phyloP scores from a whole-genome alignment of 2,329 filamentous ascomycete species.

The Calonectria hongkongensis region DNA sequence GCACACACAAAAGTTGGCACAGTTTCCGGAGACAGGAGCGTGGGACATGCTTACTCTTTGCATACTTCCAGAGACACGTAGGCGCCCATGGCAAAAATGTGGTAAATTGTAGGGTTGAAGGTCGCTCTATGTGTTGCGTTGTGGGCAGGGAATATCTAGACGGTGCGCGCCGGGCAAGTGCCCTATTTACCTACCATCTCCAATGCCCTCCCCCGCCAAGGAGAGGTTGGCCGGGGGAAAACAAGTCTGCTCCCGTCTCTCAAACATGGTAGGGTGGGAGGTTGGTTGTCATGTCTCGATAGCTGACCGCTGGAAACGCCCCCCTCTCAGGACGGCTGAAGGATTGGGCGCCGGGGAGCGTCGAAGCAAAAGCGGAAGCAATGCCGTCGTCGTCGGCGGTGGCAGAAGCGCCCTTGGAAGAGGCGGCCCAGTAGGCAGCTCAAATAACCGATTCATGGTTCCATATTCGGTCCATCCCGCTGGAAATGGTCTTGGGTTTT shows the following conservation, averaged over 20 bases:
- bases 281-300: constrained; percentile 13
- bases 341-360: not conserved
- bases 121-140: not conserved
- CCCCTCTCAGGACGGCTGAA: not conserved
- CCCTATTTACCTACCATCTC: constrained; percentile 21
- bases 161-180: not conserved
- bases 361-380: not conserved
- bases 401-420: not conserved
- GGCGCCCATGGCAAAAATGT: constrained; percentile 20
- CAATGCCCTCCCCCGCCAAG: not conserved
- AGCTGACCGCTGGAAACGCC: constrained; percentile 23
- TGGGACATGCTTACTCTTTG: constrained; percentile 11
- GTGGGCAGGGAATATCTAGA: not conserved
- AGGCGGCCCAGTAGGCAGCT: not conserved
- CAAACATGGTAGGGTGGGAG: constrained; percentile 1
- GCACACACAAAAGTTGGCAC: not conserved
- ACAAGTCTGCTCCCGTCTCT: not conserved
- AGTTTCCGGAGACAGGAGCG: not conserved
- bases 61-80: constrained; percentile 30
- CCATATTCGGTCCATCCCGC: constrained; percentile 17
- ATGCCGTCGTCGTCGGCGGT: no score
- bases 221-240: constrained; percentile 5
- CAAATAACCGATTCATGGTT: not conserved
- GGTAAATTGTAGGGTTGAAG: not conserved
- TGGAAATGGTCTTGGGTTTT: not conserved